Evolutionary conservation across 768 basidiomycete genomes (phyloP), one percentile per base, ranked within the genome.

Genomic region (Melanogaster broomeanus): DNA sequence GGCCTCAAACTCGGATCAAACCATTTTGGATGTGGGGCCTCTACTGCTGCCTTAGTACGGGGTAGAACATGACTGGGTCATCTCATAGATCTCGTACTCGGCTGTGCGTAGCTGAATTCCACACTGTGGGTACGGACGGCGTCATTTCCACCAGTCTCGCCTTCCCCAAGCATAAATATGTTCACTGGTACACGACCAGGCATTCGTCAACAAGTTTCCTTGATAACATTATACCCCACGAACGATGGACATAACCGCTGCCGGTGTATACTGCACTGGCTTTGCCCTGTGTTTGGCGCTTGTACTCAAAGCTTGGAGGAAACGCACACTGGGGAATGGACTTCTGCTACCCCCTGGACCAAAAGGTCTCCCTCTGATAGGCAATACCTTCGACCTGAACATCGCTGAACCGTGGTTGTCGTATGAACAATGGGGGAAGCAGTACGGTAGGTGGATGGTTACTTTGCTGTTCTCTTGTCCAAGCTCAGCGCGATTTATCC

Each of bases 261-360:
- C 30, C 30, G 10, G 7, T 15, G 24, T 46, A 1, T 66, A 48
- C 22, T 39, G 48, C 21, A 12, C 44, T 21, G 43, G 51, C 30
- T 10, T 57, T 33, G 16, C 37, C 30, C 11, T 61, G 13, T 54
- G 45, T 10, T 22, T 30, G 2, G 47, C 34, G 16, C 15, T 52
- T 6, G 27, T 19, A 15, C 22, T 64, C 44, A 42, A 33, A 6
- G 25, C 2, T 4, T 67, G 65, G 67, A 47, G 54, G 38, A 38
- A 42, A 25, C 35, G 40, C 19, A 52, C 43, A 21, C 45, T 44
- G 40, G 53, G 58, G 33, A 27, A 38, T 11, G 61, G 65, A 3
- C 48, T 61, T 41, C 63, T 74, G 9, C 71, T 81, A 15, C 77
- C 77, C 30, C 78, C 77, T 15, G 83, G 82, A 13, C 83, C 83